These are phyloP conservation scores for Ascochyta pisi DNA, from an alignment of 2,329 filamentous ascomycete genomes.

Conservation along the genomic window DNA sequence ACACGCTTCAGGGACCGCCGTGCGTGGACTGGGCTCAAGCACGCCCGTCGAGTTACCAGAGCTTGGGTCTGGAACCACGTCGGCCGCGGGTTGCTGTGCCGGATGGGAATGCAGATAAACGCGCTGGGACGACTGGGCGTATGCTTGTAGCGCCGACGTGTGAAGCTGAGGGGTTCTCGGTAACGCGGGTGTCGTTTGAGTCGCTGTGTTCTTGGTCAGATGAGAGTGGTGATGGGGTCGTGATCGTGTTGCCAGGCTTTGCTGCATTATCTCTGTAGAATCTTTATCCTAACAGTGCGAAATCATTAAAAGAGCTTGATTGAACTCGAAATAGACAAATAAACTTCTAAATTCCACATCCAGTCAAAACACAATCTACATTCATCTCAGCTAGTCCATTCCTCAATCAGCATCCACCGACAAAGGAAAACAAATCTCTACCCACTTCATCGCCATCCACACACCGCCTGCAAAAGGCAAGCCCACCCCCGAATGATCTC, in stretches of 20 bases:
- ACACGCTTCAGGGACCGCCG: not conserved
- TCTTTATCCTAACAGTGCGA: too few species aligned
- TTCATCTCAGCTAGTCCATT: too few species aligned
- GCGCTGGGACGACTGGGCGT: not conserved
- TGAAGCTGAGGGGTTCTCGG: not conserved
- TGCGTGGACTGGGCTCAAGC: not conserved
- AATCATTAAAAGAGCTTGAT: too few species aligned
- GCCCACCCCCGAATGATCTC: not conserved
- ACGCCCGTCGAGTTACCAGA: not conserved
- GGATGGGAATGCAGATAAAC: not conserved
- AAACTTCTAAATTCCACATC: too few species aligned
- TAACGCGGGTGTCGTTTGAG: not conserved
- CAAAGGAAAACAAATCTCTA: too few species aligned
- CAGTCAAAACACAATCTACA: too few species aligned
- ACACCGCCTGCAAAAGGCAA: not conserved
- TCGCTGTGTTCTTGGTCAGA: too few species aligned
- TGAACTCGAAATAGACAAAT: too few species aligned
- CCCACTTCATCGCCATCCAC: not conserved
- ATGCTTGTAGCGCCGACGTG: not conserved
- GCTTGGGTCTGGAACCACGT: not conserved
- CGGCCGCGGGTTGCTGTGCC: not conserved
- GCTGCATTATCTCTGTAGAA: too few species aligned
- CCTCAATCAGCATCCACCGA: too few species aligned
- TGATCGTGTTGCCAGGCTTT: too few species aligned
- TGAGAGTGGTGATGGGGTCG: too few species aligned